Base-by-base conservation (phyloP, 352 stramenopile species). In the Aphanomyces cochlioides region DNA sequence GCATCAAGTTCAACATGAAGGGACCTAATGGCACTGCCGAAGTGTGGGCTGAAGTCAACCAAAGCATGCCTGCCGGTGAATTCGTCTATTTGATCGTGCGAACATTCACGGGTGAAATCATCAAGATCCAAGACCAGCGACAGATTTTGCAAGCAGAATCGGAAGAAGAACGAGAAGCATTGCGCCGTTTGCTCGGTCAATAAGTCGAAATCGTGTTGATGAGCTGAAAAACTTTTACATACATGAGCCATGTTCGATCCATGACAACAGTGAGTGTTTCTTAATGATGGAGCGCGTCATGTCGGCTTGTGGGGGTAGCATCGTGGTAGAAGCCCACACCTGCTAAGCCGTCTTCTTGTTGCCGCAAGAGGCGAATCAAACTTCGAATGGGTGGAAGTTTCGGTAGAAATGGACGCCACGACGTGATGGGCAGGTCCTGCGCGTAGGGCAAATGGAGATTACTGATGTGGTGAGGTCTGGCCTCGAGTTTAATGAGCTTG, bases 61-160 rank as follows among this genome's bases (percentile, higher is more conserved):
- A 90, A 59, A 79, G 88, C 72, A 98, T 98, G 92, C 90, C 94
- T 64, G 95, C 90, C 71, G 92, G 92, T 58, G 95, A 98, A 77
- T 98, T 96, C 73, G 95, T 97, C 65, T 98, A 98, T 78, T 74
- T 98, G 63, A 90, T 98, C 75, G 89, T 98, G 47, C 93, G 98
- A 78, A 97, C 93, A 78, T 87, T 92, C 72, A 96, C 92, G 56
- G 85, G 83, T 48, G 81, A 89, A 63, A 78, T 98, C 17, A 84
- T 98, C 73, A 98, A 92, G 70, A 80, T 98, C 69, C 74, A 93
- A 67, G 95, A 98, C 82, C 98, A 98, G 78, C 84, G 95, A 80
- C 84, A 90, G 76, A 88, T 93, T 68, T 80, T 93, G 36, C 72
- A 77, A 39, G 85, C 85, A 36, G 85, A 88, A 21, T 82, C 80